Conservation (phyloP, 495 filamentous ascomycete species). For the Viridothelium virens region DNA sequence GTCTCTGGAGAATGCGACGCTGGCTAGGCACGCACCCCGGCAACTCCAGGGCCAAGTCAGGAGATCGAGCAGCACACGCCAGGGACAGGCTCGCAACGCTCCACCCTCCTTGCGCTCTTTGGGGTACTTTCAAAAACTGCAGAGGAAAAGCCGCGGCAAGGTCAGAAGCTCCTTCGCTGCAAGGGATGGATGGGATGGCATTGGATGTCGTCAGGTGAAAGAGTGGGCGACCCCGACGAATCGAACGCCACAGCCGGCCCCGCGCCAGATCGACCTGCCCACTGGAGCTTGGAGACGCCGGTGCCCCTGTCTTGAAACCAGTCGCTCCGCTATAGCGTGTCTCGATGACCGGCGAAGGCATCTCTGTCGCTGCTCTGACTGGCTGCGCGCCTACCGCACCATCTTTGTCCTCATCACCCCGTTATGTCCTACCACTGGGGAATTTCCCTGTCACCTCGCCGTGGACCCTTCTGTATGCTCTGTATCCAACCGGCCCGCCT, state of each 20-base stretch:
- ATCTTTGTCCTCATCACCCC: not conserved
- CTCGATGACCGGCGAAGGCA: not conserved
- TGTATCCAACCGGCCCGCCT: not conserved
- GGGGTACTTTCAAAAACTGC: not conserved
- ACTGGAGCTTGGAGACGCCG: slow-evolving; percentile 10
- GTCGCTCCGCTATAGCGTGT: not conserved
- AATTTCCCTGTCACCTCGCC: not conserved
- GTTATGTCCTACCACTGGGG: not conserved
- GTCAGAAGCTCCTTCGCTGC: not conserved
- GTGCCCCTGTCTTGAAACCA: slow-evolving; percentile 3
- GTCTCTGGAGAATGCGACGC: slow-evolving; percentile 10
- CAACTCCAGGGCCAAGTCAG: not conserved
- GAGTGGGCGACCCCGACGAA: not conserved
- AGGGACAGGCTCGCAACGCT: not conserved
- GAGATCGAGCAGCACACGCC: not conserved
- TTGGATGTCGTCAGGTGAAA: slow-evolving; percentile 8
- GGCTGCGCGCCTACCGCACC: slow-evolving; percentile 6
- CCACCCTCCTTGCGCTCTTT: not conserved
- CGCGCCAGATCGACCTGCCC: not conserved
- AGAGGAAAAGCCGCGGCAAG: not conserved
- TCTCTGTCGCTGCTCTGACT: not conserved
- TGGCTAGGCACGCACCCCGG: not conserved
- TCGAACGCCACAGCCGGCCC: slow-evolving; percentile 9
- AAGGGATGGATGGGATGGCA: slow-evolving; percentile 9
- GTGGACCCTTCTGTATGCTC: not conserved